A percentile compares a stretch with the other conserved stretches of the same genome.
Evolutionary conservation across 1,284 basidiomycete species (phyloP).

Genomic region (Phlebopus sp.): DNA sequence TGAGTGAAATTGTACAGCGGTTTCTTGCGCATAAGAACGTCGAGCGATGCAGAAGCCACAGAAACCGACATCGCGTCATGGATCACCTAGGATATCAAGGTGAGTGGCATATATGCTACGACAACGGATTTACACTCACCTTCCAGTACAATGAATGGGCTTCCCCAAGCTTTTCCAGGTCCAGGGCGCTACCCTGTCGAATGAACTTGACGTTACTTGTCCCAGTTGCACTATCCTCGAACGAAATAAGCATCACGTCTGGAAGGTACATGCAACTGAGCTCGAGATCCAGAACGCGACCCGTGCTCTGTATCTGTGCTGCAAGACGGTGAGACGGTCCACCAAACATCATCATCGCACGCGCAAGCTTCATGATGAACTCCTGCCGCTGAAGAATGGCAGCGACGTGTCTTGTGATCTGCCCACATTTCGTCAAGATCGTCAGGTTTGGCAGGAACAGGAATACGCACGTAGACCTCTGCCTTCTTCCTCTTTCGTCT

Average conservation of each 20-base stretch:
- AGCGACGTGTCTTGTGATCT: conserved; percentile 91
- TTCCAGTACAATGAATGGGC: conserved; percentile 83
- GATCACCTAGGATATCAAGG: conserved; percentile 54
- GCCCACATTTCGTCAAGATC: conserved; percentile 1
- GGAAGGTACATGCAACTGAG: conserved; percentile 87
- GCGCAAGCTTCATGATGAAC: conserved; percentile 85
- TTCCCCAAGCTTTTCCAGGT: conserved; percentile 76
- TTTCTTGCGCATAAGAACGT: conserved; percentile 71
- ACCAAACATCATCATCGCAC: conserved; percentile 95
- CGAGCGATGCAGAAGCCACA: conserved; percentile 72
- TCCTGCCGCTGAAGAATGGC: conserved; percentile 86
- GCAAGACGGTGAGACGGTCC: conserved; percentile 88
- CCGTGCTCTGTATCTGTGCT: conserved; percentile 85
- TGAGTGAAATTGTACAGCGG: conserved; percentile 66
- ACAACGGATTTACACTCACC: conserved; percentile 36
- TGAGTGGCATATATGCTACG: background rate
- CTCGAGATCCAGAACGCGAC: conserved; percentile 80
- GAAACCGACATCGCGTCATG: conserved; percentile 84
- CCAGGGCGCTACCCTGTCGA: conserved; percentile 70
- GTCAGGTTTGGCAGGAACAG: background rate
- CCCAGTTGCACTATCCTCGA: conserved; percentile 80
- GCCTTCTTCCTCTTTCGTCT: conserved; percentile 71
- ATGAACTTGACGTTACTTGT: conserved; percentile 87
- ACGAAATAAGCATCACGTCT: conserved; percentile 78
- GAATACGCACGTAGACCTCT: conserved; percentile 65